These are phyloP conservation scores for Russula sp. DNA, from an alignment of 768 basidiomycete species.

Conservation along the genomic window DNA sequence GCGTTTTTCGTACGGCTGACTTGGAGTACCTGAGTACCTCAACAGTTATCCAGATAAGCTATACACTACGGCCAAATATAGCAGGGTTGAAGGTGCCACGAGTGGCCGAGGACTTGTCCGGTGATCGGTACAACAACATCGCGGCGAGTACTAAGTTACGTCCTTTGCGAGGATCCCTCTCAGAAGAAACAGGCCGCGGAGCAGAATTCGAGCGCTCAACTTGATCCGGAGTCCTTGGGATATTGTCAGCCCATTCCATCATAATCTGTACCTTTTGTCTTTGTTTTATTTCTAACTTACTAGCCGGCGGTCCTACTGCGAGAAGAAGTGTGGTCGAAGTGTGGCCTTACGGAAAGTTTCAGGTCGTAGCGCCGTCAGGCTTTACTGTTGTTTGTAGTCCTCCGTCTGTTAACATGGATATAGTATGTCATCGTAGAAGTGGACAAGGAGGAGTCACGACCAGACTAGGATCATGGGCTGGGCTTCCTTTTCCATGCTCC, in stretches of 20 bases:
- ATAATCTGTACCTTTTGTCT: neutral
- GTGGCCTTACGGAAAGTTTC: neutral
- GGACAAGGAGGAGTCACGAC: too few species aligned
- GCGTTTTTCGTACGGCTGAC: neutral
- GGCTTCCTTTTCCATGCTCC: too few species aligned
- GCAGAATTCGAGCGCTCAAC: neutral
- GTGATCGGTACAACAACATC: too few species aligned
- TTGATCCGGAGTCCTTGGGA: neutral
- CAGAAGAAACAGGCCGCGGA: neutral
- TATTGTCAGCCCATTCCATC: too few species aligned
- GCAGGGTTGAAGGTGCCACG: neutral
- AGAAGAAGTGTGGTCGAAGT: neutral
- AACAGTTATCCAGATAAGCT: neutral
- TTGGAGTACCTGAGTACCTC: neutral
- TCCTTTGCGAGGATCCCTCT: neutral
- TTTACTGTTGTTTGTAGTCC: too few species aligned
- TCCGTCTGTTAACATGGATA: too few species aligned
- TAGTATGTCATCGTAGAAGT: too few species aligned
- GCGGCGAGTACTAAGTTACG: too few species aligned
- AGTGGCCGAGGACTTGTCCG: neutral
- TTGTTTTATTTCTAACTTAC: neutral
- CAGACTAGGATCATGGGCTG: too few species aligned
- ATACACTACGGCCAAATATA: neutral
- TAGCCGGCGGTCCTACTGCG: neutral
- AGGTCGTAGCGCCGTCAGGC: too few species aligned